Evolutionary conservation across 2,329 filamentous ascomycete genomes (phyloP).

Genomic region (Xylaria sp.): DNA sequence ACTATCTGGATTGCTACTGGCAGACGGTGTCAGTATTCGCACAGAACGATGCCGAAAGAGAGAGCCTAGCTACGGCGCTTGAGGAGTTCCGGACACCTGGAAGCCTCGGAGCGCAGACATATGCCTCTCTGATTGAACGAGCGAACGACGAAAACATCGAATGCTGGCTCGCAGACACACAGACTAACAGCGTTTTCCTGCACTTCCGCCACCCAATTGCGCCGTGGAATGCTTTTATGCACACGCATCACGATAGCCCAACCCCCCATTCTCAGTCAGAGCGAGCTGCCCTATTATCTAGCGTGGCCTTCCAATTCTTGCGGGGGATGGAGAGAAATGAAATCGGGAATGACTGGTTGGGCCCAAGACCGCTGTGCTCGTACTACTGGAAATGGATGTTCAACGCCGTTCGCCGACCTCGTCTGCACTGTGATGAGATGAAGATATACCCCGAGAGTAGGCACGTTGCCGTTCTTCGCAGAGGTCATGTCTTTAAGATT

Average conservation of each 20-base stretch:
- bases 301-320: conserved; percentile 8
- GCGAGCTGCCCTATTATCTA: conserved; percentile 11
- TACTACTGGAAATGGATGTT: conserved; percentile 22
- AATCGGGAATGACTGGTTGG: conserved; percentile 14
- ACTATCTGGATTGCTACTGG: conserved; percentile 15
- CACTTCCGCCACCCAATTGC: conserved; percentile 16
- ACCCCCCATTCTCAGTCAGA: conserved; percentile 18
- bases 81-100: conserved; percentile 12
- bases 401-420: conserved; percentile 11
- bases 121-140: conserved; percentile 3
- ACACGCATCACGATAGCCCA: conserved; percentile 11
- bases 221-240: conserved; percentile 14
- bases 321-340: conserved; percentile 12
- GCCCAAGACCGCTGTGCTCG: conserved; percentile 14
- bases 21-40: conserved; percentile 6
- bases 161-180: conserved; percentile 14
- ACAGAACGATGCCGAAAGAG: conserved; percentile 2
- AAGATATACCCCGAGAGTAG: conserved; percentile 13
- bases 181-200: conserved; percentile 15
- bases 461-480: conserved; percentile 15
- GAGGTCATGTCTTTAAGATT: conserved; percentile 20
- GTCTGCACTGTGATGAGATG: conserved; percentile 9
- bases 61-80: conserved; percentile 1
- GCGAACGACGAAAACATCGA: conserved; percentile 13
- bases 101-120: conserved; percentile 8